Base-by-base conservation (phyloP, 306 rosid species). In the Chamaecrista fasciculata region DNA sequence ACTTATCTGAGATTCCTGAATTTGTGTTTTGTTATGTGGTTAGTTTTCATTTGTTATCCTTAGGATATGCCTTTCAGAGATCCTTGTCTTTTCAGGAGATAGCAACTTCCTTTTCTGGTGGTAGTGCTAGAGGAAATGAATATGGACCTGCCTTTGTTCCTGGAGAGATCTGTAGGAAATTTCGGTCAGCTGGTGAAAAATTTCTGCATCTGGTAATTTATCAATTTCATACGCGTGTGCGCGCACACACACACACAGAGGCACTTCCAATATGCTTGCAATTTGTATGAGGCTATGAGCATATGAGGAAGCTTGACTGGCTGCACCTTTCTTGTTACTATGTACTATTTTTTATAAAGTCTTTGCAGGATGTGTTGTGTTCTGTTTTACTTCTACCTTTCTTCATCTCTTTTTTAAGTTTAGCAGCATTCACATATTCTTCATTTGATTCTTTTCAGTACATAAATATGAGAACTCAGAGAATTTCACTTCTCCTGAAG, bases 21-120 rank as follows among this genome's bases (percentile, higher is more conserved):
- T 69, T 72, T 11, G 34, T 4, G 63, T 58, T 18, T 62, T 28
- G 67, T 66, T 4, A n/a, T 76, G 10, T 57, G 15, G 70, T 58
- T 76, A 7, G 33, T 58, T 58, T 75, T 75, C 60, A 39, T 26
- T 67, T 23, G 29, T 6, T 71, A 28, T 21, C 47, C 26, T 18
- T 31, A 14, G 33, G 64, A 26, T 11, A 33, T 81, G 64, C 61
- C 18, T 78, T 71, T 67, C 69, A 69, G 26, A 21, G 48, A 74
- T 33, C 56, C 39, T 60, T 61, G 52, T 76, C 61, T 67, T 79
- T 53, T 77, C 84, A 94, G 97, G 97, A 86, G 79, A 78, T 91
- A 75, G 87, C 87, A n/a, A 78, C 83, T 67, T 88, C 97, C 29
- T 86, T 90, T 78, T 88, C 91, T 60, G 85, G 76, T 57, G 87